phyloP scores from a whole-genome alignment of 2,329 filamentous ascomycete species.

The Hawksworthiomyces lignivorus region DNA sequence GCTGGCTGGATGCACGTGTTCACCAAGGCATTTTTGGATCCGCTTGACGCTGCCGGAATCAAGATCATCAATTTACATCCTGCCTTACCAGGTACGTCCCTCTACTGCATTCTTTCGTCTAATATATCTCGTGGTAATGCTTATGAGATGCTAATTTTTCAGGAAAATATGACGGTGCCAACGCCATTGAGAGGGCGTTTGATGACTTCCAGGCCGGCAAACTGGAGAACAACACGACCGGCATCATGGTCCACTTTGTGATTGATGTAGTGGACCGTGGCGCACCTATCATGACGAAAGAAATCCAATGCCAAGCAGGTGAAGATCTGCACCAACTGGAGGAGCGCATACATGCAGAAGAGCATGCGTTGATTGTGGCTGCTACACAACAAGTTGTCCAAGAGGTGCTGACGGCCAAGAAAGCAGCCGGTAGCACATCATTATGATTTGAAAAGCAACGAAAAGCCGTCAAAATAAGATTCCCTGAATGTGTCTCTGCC shows the following conservation, averaged over 20 bases:
- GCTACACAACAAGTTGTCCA: constrained; percentile 49
- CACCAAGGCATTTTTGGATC: constrained; percentile 59
- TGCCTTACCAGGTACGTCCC: constrained; percentile 51
- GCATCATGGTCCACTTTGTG: constrained; percentile 87
- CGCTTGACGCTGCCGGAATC: constrained; percentile 53
- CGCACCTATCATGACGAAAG: constrained; percentile 59
- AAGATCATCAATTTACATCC: constrained; percentile 80
- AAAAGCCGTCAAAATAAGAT: too few relatives aligned
- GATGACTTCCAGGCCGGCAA: constrained; percentile 58
- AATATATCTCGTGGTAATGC: too few relatives aligned
- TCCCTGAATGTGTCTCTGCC: too few relatives aligned
- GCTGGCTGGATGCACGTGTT: constrained; percentile 87
- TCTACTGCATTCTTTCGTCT: too few relatives aligned
- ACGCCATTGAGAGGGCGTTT: constrained; percentile 72
- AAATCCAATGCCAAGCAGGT: constrained; percentile 58
- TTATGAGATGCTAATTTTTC: too few relatives aligned
- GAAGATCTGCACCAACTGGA: constrained; percentile 60
- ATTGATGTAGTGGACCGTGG: constrained; percentile 74
- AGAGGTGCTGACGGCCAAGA: constrained; percentile 26
- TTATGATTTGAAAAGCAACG: neutral
- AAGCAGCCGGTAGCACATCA: neutral
- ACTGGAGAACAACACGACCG: constrained; percentile 62
- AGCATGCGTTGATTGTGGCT: constrained; percentile 73
- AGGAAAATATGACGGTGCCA: constrained; percentile 67
- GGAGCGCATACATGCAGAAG: constrained; percentile 64